phyloP scores from a whole-genome alignment of 768 basidiomycete genomes.

The Russula emetica region DNA sequence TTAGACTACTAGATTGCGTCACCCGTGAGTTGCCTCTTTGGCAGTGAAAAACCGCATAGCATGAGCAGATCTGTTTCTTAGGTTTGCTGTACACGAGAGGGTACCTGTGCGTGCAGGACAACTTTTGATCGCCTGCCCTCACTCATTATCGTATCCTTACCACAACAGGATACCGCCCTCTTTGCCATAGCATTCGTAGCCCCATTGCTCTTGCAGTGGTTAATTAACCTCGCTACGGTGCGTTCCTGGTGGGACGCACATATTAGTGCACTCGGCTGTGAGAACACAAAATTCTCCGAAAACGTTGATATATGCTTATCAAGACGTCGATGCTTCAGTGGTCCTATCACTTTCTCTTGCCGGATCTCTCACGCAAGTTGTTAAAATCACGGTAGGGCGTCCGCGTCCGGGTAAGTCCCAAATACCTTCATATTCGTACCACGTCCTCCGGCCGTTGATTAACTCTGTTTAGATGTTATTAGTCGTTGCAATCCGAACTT shows the following conservation, averaged over 20 bases:
- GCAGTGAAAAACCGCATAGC: background rate
- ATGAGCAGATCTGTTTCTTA: conserved; percentile 30
- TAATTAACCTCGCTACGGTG: conserved; percentile 66
- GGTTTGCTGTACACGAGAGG: conserved; percentile 71
- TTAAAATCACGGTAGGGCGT: conserved; percentile 84
- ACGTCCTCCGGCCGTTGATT: background rate
- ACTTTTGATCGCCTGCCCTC: background rate
- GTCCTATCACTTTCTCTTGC: conserved; percentile 71
- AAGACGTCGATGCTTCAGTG: conserved; percentile 41
- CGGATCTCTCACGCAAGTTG: conserved; percentile 77
- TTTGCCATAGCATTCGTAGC: conserved; percentile 49
- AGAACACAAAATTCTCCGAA: conserved; percentile 23
- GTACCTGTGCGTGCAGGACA: conserved; percentile 51
- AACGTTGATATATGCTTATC: conserved; percentile 12
- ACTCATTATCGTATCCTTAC: conserved; percentile 13
- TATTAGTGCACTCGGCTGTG: conserved; percentile 51
- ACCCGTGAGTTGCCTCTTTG: conserved; percentile 36
- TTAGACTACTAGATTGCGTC: conserved; percentile 33
- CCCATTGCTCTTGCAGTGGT: conserved; percentile 64
- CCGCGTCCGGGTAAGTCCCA: conserved; percentile 67
- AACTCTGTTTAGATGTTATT: conserved; percentile 48
- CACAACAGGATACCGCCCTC: conserved; percentile 29
- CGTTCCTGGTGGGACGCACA: conserved; percentile 91
- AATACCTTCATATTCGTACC: background rate
- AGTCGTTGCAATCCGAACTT: conserved; percentile 64